Evolutionary conservation across 768 basidiomycete species (phyloP).

Genomic region (Lactarius quietus): DNA sequence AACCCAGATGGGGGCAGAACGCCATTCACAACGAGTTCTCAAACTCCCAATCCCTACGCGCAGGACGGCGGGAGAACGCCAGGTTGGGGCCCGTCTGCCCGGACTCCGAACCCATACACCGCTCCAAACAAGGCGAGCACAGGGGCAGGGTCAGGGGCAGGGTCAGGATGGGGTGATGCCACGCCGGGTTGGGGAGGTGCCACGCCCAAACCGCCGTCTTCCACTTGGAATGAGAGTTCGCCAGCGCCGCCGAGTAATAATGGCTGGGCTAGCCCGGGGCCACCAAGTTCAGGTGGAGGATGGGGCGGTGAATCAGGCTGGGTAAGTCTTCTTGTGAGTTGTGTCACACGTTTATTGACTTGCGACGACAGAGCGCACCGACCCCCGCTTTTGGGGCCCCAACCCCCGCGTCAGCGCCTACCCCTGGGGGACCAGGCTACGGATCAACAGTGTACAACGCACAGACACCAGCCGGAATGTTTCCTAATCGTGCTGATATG

Average conservation of each 20-base stretch:
- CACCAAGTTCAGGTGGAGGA: slow-evolving; percentile 30
- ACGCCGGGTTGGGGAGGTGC: slow-evolving; percentile 25
- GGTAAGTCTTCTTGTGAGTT: slow-evolving; percentile 36
- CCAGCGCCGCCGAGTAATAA: slow-evolving; percentile 18
- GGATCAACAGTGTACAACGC: slow-evolving; percentile 35
- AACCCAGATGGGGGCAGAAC: slow-evolving; percentile 65
- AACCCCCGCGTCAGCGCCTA: slow-evolving; percentile 40
- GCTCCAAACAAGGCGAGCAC: slow-evolving; percentile 37
- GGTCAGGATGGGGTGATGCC: slow-evolving; percentile 46
- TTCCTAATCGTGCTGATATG: slow-evolving; percentile 20
- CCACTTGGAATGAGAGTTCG: slow-evolving; percentile 20
- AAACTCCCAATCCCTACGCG: slow-evolving; percentile 71
- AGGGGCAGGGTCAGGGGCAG: slow-evolving; percentile 55
- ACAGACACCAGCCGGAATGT: slow-evolving; percentile 31
- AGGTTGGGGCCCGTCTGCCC: slow-evolving; percentile 46
- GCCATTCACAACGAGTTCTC: slow-evolving; percentile 61
- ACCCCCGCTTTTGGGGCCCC: slow-evolving; percentile 29
- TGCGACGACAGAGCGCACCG: slow-evolving; percentile 31
- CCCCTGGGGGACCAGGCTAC: slow-evolving; percentile 34
- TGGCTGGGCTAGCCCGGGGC: slow-evolving; percentile 30
- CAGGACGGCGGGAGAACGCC: slow-evolving; percentile 47
- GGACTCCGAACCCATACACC: slow-evolving; percentile 55
- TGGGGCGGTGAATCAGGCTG: slow-evolving; percentile 48
- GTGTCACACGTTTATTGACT: background rate
- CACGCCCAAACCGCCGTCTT: slow-evolving; percentile 21